A percentile compares a stretch with the other conserved stretches of the same genome.
Evolutionary conservation across 345 rosid genomes (phyloP).

Genomic region (Laguncularia racemosa): DNA sequence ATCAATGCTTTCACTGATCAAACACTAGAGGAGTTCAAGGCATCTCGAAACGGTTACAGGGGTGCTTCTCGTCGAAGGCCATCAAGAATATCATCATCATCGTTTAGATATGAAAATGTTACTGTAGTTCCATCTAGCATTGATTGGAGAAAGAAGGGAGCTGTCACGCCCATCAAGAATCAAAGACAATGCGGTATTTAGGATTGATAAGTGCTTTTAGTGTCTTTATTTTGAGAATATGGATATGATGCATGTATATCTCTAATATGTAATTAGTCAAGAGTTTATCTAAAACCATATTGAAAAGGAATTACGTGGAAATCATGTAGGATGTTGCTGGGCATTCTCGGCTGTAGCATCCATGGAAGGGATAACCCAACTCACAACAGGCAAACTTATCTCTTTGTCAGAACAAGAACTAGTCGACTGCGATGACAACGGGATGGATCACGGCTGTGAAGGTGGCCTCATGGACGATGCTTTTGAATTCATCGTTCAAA

Average conservation of each 20-base stretch:
- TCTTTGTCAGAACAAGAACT: too few species aligned
- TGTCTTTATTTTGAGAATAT: too few species aligned
- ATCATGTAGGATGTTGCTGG: conserved; percentile 45
- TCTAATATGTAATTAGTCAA: too few species aligned
- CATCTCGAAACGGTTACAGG: background rate
- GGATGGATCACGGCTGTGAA: too few species aligned
- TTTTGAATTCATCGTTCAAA: too few species aligned
- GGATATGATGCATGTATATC: too few species aligned
- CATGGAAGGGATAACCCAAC: too few species aligned
- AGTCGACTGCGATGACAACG: too few species aligned
- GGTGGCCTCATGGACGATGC: too few species aligned
- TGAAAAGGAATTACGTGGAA: too few species aligned
- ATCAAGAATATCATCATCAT: conserved; percentile 1
- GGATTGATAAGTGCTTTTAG: background rate
- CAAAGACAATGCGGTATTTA: conserved; percentile 33
- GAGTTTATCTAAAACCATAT: too few species aligned
- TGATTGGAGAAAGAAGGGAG: conserved; percentile 40
- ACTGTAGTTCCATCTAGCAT: conserved; percentile 14
- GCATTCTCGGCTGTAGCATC: conserved; percentile 50
- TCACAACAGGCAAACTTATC: too few species aligned
- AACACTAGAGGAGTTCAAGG: conserved; percentile 17
- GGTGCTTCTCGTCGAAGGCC: background rate
- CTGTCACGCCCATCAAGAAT: conserved; percentile 38
- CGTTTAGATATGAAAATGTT: conserved; percentile 12
- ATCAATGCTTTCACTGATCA: conserved; percentile 11